These are phyloP conservation scores for Lotmaria passim DNA, from an alignment of 208 protist species.

Conservation along the genomic window DNA sequence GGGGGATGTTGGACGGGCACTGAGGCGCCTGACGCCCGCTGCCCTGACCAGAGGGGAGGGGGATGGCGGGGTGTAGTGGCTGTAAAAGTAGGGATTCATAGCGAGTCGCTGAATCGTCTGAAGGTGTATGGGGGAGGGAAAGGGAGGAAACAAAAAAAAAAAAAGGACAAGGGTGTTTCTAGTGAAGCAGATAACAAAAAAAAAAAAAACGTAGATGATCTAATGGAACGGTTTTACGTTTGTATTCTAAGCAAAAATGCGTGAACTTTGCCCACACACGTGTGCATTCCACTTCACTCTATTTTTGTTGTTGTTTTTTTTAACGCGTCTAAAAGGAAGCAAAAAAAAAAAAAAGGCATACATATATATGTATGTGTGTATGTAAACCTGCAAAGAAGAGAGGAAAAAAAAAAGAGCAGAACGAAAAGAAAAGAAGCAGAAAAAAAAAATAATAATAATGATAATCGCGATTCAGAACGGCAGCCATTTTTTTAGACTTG, in stretches of 20 bases:
- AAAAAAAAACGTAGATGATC: background rate
- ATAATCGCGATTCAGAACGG: too few relatives aligned
- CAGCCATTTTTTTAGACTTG: too few relatives aligned
- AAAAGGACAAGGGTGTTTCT: constrained; percentile 4
- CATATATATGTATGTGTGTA: background rate
- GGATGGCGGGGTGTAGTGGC: constrained; percentile 13
- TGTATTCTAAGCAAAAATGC: too few relatives aligned
- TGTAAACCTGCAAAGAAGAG: background rate
- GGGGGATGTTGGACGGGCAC: too few relatives aligned
- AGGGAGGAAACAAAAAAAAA: constrained; percentile 11
- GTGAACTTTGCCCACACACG: too few relatives aligned
- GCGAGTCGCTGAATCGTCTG: background rate
- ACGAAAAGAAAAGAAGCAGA: background rate
- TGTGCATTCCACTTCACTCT: too few relatives aligned
- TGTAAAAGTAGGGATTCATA: constrained; percentile 40
- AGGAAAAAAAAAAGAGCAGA: constrained; percentile 6
- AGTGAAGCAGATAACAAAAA: background rate
- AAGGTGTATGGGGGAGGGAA: constrained; percentile 1
- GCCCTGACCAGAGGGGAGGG: background rate
- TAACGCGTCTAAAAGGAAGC: background rate
- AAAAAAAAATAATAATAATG: constrained; percentile 18
- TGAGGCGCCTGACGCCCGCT: background rate
- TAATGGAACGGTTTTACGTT: too few relatives aligned
- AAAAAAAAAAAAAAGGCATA: background rate
- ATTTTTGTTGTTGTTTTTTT: too few relatives aligned